Percentiles rank a stretch among this genome's conserved stretches.
phyloP scores from a whole-genome alignment of 2,329 filamentous ascomycete species.

The Penicillium glabrum region DNA sequence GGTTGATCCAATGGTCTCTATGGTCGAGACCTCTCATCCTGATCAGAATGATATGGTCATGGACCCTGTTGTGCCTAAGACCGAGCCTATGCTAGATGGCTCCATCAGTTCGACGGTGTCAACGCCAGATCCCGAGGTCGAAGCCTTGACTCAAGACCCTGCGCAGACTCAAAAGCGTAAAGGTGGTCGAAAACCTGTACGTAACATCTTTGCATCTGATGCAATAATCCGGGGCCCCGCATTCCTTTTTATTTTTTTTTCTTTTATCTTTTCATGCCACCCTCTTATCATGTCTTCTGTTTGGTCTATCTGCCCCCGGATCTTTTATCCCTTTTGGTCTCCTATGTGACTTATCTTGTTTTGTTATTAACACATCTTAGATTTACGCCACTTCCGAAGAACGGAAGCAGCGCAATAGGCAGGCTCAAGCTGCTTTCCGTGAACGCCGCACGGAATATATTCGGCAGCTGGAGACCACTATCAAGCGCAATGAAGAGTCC shows the following conservation, averaged over 20 bases:
- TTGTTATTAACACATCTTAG: constrained; percentile 47
- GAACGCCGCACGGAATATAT: constrained; percentile 98
- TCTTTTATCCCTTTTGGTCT: background rate
- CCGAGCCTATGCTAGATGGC: constrained; percentile 42
- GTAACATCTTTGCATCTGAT: constrained; percentile 34
- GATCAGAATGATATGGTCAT: constrained; percentile 42
- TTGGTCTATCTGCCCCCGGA: background rate
- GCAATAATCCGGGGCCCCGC: constrained; percentile 32
- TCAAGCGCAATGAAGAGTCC: constrained; percentile 94
- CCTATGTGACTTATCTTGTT: background rate
- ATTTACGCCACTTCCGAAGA: constrained; percentile 99
- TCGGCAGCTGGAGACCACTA: constrained; percentile 96
- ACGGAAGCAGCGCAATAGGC: constrained; percentile 93
- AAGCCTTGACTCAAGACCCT: constrained; percentile 42
- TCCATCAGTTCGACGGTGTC: constrained; percentile 48
- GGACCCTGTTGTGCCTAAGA: constrained; percentile 43
- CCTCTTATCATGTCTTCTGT: background rate
- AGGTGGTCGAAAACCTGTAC: constrained; percentile 94
- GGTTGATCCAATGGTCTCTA: constrained; percentile 43
- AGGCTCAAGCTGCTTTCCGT: constrained; percentile 95
- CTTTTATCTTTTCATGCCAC: background rate
- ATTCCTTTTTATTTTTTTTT: constrained; percentile 18
- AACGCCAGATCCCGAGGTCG: constrained; percentile 46
- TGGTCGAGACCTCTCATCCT: constrained; percentile 41
- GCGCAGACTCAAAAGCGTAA: constrained; percentile 78